A percentile compares a stretch with the other conserved stretches of the same genome.
Conservation (phyloP, 768 basidiomycete genomes). For the Leucocoprinus leucothites region DNA sequence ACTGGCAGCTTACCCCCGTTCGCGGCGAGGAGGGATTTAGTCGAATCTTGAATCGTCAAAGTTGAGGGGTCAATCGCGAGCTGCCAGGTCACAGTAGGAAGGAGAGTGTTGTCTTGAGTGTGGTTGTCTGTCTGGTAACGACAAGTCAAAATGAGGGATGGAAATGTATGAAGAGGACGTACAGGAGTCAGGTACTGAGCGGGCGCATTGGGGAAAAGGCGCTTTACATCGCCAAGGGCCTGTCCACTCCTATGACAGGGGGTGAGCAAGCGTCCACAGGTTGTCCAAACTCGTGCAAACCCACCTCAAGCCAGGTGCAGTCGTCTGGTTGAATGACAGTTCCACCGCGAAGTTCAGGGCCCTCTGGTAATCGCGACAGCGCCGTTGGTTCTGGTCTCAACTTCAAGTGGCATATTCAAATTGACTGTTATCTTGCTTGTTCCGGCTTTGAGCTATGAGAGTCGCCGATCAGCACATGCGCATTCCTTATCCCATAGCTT, state of each 20-base stretch:
- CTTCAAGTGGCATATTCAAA: slow-evolving; percentile 29
- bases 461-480: not conserved
- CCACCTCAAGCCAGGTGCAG: slow-evolving; percentile 29
- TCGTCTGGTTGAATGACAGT: slow-evolving; percentile 30
- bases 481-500: not conserved
- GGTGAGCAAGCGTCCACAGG: not conserved
- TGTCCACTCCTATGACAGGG: slow-evolving; percentile 29
- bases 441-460: slow-evolving; percentile 21
- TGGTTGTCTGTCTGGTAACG: slow-evolving; percentile 32
- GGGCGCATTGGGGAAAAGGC: slow-evolving; percentile 35
- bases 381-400: slow-evolving; percentile 32
- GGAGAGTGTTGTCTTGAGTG: slow-evolving; percentile 34
- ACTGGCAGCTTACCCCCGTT: slow-evolving; percentile 24
- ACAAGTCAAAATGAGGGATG: not conserved
- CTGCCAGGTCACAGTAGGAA: slow-evolving; percentile 36
- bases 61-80: slow-evolving; percentile 37
- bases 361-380: slow-evolving; percentile 36
- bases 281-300: not conserved
- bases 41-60: slow-evolving; percentile 28
- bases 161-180: slow-evolving; percentile 10
- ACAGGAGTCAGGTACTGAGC: slow-evolving; percentile 32
- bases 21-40: slow-evolving; percentile 19
- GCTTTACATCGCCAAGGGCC: slow-evolving; percentile 30
- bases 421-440: slow-evolving; percentile 28
- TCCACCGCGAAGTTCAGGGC: slow-evolving; percentile 37